Conservation (phyloP, 2,329 filamentous ascomycete genomes). For the Colletotrichum tabaci region DNA sequence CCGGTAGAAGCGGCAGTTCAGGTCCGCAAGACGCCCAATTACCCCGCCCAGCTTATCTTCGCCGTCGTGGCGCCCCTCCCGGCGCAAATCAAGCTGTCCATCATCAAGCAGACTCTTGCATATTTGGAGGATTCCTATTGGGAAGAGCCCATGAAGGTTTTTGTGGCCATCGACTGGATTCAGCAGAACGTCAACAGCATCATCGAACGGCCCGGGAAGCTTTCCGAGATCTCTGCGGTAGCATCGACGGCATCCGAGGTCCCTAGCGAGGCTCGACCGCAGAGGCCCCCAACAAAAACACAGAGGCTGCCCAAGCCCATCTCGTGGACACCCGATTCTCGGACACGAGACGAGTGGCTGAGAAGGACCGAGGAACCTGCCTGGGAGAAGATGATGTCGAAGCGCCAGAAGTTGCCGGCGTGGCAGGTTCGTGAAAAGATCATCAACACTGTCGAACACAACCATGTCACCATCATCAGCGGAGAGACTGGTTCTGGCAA, state of each 20-base stretch:
- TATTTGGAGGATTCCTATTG: conserved; percentile 79
- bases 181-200: conserved; percentile 88
- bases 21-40: conserved; percentile 80
- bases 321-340: conserved; percentile 72
- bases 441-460: conserved; percentile 79
- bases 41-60: conserved; percentile 80
- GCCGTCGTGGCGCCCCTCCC: conserved; percentile 81
- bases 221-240: conserved; percentile 87
- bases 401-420: conserved; percentile 83
- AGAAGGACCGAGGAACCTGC: conserved; percentile 74
- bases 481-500: conserved; percentile 98
- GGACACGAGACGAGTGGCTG: conserved; percentile 79
- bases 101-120: conserved; percentile 82
- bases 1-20: conserved; percentile 72
- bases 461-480: conserved; percentile 96
- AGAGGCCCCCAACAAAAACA: conserved; percentile 46
- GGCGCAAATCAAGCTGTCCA: conserved; percentile 92
- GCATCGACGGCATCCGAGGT: conserved; percentile 76
- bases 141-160: conserved; percentile 91
- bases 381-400: conserved; percentile 81
- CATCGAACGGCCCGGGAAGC: conserved; percentile 85
- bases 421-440: conserved; percentile 88
- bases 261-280: conserved; percentile 46
- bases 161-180: conserved; percentile 91
- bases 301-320: conserved; percentile 71